phyloP scores from a whole-genome alignment of 208 protist genomes.

The Crithidia acanthocephali region DNA sequence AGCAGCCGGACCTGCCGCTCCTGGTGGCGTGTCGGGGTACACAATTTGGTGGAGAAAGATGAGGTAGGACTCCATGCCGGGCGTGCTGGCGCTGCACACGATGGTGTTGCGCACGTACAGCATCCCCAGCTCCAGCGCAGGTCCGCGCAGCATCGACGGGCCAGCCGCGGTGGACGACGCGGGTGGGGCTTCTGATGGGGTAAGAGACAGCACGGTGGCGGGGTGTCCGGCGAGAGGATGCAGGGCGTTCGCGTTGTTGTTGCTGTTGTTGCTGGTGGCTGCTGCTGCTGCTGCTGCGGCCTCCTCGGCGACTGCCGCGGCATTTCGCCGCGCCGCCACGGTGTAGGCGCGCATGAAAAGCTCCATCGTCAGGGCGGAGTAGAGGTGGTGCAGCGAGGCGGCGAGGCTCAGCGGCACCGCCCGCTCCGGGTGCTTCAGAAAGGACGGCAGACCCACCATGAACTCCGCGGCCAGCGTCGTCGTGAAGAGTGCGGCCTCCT shows the following conservation, averaged over 20 bases:
- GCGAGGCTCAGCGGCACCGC: slow-evolving; percentile 48
- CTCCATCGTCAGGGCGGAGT: slow-evolving; percentile 47
- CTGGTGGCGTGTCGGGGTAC: neutral
- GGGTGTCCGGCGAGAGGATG: neutral
- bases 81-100: slow-evolving; percentile 57
- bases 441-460: slow-evolving; percentile 57
- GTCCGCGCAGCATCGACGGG: slow-evolving; percentile 34
- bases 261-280: neutral
- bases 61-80: slow-evolving; percentile 51
- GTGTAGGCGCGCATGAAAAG: slow-evolving; percentile 29
- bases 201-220: neutral
- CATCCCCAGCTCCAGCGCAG: slow-evolving; percentile 53
- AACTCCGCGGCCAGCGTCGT: slow-evolving; percentile 59
- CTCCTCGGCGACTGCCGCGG: neutral
- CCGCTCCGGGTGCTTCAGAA: slow-evolving; percentile 49
- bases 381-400: slow-evolving; percentile 64
- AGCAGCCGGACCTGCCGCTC: neutral
- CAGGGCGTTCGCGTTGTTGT: neutral
- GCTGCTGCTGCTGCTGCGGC: slow-evolving; percentile 7
- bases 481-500: slow-evolving; percentile 44
- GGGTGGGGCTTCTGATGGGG: neutral
- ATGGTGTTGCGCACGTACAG: slow-evolving; percentile 66
- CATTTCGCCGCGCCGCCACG: neutral
- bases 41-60: slow-evolving; percentile 42
- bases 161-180: neutral